A percentile compares a stretch with the other conserved stretches of the same genome.
Evolutionary conservation across 768 basidiomycete genomes (phyloP).

Genomic region (Sporobolomyces roseus): DNA sequence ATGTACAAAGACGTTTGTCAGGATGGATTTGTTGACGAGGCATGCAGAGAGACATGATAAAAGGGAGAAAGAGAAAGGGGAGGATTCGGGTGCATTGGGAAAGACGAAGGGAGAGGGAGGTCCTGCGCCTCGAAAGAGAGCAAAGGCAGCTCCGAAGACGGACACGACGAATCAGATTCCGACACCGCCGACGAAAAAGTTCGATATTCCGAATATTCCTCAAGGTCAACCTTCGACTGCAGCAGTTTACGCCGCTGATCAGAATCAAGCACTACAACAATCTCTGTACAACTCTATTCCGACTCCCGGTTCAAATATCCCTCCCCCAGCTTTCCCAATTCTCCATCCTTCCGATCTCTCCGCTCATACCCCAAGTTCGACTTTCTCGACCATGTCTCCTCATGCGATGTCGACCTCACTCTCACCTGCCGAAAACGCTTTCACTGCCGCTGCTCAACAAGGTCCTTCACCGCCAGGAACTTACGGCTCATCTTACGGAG

Average conservation of each 20-base stretch:
- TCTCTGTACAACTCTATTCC: conserved; percentile 13
- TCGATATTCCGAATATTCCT: conserved; percentile 23
- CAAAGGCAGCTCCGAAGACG: conserved; percentile 8
- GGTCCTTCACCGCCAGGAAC: conserved; percentile 15
- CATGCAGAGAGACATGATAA: conserved; percentile 43
- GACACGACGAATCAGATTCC: conserved; percentile 4
- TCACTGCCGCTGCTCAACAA: not conserved
- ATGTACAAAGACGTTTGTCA: conserved; percentile 39
- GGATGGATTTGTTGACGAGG: conserved; percentile 41
- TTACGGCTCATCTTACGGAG: conserved; percentile 17
- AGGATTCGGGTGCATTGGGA: conserved; percentile 12
- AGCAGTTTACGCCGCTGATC: no score
- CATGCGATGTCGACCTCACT: conserved; percentile 34
- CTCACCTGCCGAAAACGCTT: conserved; percentile 36
- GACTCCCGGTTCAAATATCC: not conserved
- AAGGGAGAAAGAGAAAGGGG: conserved; percentile 38
- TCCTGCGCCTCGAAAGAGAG: conserved; percentile 3
- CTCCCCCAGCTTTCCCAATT: conserved; percentile 12
- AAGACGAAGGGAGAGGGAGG: not conserved
- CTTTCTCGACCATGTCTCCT: conserved; percentile 31
- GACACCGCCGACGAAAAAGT: conserved; percentile 11
- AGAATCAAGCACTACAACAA: conserved; percentile 23
- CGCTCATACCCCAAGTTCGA: conserved; percentile 26
- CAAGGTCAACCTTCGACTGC: not conserved
- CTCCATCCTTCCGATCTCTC: conserved; percentile 19